Evolutionary conservation across 176 grass and related monocot genomes (phyloP).

Genomic region (Ensete ventricosum): DNA sequence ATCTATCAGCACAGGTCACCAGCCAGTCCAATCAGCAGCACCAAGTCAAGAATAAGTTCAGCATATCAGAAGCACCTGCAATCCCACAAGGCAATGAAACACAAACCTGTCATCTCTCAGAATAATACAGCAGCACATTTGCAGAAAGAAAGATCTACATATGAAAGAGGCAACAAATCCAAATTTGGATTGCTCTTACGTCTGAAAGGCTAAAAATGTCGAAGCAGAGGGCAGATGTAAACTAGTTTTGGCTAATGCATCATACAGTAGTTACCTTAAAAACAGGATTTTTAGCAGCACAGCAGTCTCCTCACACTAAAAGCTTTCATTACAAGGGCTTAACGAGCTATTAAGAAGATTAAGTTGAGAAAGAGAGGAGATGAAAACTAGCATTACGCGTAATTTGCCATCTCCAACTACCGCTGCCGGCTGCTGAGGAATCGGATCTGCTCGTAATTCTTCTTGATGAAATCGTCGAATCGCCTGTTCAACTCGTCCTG

Average conservation of each 20-base stretch:
- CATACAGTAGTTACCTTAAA: neutral
- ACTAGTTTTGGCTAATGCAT: neutral
- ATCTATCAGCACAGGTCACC: neutral
- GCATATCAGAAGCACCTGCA: neutral
- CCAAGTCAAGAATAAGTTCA: neutral
- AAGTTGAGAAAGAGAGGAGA: neutral
- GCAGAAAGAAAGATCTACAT: neutral
- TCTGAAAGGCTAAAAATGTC: neutral
- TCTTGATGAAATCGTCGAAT: conserved; percentile 91
- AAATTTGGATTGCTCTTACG: neutral
- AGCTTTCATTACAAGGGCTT: neutral
- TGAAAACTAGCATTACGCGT: too few relatives aligned
- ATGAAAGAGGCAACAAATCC: neutral
- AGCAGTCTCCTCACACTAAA: neutral
- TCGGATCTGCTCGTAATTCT: conserved; percentile 43
- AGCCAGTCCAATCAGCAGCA: neutral
- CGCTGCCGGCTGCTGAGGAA: neutral
- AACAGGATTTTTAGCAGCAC: neutral
- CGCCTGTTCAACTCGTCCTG: conserved; percentile 71
- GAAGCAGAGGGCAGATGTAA: neutral
- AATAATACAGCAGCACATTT: neutral
- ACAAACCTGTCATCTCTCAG: neutral
- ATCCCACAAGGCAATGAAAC: neutral
- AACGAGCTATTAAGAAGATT: neutral
- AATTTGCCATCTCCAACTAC: neutral